Conservation (phyloP, 1,284 basidiomycete species). For the Leccinum solheimii region DNA sequence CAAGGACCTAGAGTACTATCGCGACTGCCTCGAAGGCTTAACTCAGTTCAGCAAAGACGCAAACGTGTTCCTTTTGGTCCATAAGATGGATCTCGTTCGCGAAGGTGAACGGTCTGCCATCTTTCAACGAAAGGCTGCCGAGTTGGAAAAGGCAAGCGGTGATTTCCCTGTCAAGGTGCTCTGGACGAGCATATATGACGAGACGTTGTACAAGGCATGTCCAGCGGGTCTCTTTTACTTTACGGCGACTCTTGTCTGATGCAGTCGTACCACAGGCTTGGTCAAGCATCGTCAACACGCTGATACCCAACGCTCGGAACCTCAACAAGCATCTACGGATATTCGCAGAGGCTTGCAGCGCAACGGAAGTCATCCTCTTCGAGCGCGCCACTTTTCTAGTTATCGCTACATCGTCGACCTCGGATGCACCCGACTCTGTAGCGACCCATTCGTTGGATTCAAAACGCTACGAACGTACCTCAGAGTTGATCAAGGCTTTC, state of each 20-base stretch:
- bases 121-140: conserved; percentile 69
- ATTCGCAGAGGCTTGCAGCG: conserved; percentile 83
- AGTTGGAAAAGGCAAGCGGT: conserved; percentile 66
- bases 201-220: conserved; percentile 90
- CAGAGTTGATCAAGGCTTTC: conserved; percentile 93
- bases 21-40: conserved; percentile 81
- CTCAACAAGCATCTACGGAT: conserved; percentile 85
- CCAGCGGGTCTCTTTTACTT: conserved; percentile 5
- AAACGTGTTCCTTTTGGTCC: conserved; percentile 87
- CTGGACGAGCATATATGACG: conserved; percentile 98
- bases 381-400: conserved; percentile 98
- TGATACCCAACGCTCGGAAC: conserved; percentile 92
- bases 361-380: conserved; percentile 94
- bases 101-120: conserved; percentile 54
- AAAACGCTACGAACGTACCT: conserved; percentile 93
- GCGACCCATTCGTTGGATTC: conserved; percentile 58
- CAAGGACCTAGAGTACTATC: conserved; percentile 86
- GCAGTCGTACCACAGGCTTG: conserved; percentile 71
- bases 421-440: conserved; percentile 32
- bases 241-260: conserved; percentile 6
- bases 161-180: conserved; percentile 67
- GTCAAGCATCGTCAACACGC: conserved; percentile 95
- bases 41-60: conserved; percentile 78
- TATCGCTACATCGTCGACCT: conserved; percentile 72
- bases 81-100: conserved; percentile 93